Base-by-base conservation (phyloP, 2,329 filamentous ascomycete species). In the Fusarium nygamai region DNA sequence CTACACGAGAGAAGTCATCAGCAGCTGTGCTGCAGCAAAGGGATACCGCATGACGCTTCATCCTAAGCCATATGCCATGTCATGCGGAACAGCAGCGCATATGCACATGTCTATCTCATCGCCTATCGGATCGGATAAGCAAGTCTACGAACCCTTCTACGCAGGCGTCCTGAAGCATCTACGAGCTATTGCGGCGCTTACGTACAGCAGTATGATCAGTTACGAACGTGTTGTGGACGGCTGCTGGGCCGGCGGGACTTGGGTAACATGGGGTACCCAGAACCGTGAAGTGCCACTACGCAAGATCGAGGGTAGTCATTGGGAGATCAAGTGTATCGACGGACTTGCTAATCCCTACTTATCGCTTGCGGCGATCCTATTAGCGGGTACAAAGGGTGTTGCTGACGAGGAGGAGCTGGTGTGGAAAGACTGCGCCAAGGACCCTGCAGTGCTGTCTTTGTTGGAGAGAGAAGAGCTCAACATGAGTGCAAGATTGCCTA, bases 281-380 rank as follows among this genome's bases (percentile, higher is more conserved):
- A 96, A 96, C 81, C 90, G 93, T 24, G 93, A 96, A 83, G 86
- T 90, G 9, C 92, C 94, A 1, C 84, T 97, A 16, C 88, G 94
- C 19, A 91, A 92, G 79, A 88, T 94, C 54, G 84, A 85, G 7
- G 84, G 81, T 6, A 90, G 89, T 27, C 92, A 94, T 78, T 97
- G 93, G 92, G 94, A 97, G 82, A 76, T 97, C 29, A 92, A 94
- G 78, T 90, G 88, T 62, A 78, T 96, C n/a, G 94, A 97, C 78
- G 94, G 94, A 0, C 82, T 94, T 24, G 92, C 93, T 7, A 97
- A 97, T 78, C 89, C 91, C 61, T 97, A 96, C 79, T 82, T 97
- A 4, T 92, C 81, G 24, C 60, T 83, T 57, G 74, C 81, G 13
- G 81, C 81, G 27, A 67, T 84, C 5, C 46, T 84, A 6, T 73